These are phyloP conservation scores for Onygena corvina DNA, from an alignment of 2,329 filamentous ascomycete genomes.

Conservation along the genomic window DNA sequence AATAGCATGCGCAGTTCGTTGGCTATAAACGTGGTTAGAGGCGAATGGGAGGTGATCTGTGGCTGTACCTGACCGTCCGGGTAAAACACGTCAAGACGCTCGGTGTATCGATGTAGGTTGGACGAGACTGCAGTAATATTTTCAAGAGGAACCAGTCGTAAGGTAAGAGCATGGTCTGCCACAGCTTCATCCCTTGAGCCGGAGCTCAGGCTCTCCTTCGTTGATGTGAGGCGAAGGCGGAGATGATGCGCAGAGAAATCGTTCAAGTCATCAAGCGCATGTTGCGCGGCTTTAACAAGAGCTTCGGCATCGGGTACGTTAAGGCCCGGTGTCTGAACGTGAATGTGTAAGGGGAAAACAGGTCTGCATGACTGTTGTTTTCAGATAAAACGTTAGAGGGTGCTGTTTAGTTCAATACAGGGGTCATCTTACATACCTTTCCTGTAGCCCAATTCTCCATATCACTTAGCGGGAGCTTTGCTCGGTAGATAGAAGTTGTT, in stretches of 20 bases:
- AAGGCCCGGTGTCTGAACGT: slow-evolving; percentile 57
- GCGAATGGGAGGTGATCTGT: slow-evolving; percentile 56
- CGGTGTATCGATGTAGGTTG: slow-evolving; percentile 54
- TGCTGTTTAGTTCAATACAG: slow-evolving; percentile 5
- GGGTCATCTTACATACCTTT: slow-evolving; percentile 47
- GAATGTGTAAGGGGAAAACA: slow-evolving; percentile 75
- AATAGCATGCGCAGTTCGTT: slow-evolving; percentile 66
- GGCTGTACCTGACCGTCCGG: slow-evolving; percentile 56
- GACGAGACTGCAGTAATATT: slow-evolving; percentile 43
- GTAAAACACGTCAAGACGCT: slow-evolving; percentile 67
- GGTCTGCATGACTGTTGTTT: slow-evolving; percentile 62
- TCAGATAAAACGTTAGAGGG: neutral
- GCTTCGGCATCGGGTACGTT: slow-evolving; percentile 56
- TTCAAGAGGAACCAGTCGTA: slow-evolving; percentile 52
- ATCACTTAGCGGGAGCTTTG: slow-evolving; percentile 64
- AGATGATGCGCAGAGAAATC: slow-evolving; percentile 78
- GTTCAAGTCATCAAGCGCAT: slow-evolving; percentile 73
- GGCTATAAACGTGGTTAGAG: slow-evolving; percentile 65
- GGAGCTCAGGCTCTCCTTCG: slow-evolving; percentile 13
- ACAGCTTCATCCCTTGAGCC: slow-evolving; percentile 10
- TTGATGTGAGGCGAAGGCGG: slow-evolving; percentile 51
- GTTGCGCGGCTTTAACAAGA: slow-evolving; percentile 68
- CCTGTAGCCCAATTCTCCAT: slow-evolving; percentile 92
- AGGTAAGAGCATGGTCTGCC: slow-evolving; percentile 47
- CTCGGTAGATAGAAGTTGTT: slow-evolving; percentile 85